These are phyloP conservation scores for Tripidium arundinaceum DNA, from an alignment of 202 grass and related monocot species.

Conservation along the genomic window DNA sequence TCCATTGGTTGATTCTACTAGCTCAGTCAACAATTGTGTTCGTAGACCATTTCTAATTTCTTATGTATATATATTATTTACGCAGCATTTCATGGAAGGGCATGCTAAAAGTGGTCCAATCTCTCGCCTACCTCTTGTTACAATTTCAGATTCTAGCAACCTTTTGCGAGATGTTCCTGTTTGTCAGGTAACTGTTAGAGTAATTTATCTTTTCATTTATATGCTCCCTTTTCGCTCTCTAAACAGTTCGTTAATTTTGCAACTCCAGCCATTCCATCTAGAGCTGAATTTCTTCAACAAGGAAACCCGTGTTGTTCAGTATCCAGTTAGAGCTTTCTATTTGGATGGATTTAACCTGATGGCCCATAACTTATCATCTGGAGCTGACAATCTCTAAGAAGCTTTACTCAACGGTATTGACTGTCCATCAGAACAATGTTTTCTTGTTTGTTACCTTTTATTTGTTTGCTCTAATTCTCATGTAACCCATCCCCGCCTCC, in stretches of 20 bases:
- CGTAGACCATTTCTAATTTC: constrained; percentile 17
- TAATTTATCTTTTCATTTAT: constrained; percentile 14
- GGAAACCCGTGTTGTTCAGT: constrained; percentile 87
- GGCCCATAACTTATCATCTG: constrained; percentile 90
- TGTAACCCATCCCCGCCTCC: constrained; percentile 26
- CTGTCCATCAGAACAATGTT: constrained; percentile 9
- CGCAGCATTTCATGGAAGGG: constrained; percentile 98
- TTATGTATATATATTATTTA: constrained; percentile 19
- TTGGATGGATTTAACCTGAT: constrained; percentile 94
- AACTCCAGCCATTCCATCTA: constrained; percentile 84
- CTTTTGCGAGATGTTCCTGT: constrained; percentile 88
- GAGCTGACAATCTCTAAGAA: constrained; percentile 97
- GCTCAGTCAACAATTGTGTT: background rate
- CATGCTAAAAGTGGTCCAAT: constrained; percentile 99
- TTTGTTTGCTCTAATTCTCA: constrained; percentile 35
- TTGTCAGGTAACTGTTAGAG: constrained; percentile 64
- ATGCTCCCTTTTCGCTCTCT: constrained; percentile 14
- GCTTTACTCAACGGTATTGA: constrained; percentile 85
- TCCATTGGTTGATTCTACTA: constrained; percentile 25
- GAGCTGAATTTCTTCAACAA: constrained; percentile 98
- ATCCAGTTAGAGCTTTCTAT: constrained; percentile 89
- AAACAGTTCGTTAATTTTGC: constrained; percentile 25
- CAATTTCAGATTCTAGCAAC: constrained; percentile 80
- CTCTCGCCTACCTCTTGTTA: constrained; percentile 85
- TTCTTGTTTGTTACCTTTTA: constrained; percentile 34